Evolutionary conservation across 192 early-diverging fungal species (phyloP), one percentile per base, ranked within the genome.

Genomic region (Linnemannia hyalina): DNA sequence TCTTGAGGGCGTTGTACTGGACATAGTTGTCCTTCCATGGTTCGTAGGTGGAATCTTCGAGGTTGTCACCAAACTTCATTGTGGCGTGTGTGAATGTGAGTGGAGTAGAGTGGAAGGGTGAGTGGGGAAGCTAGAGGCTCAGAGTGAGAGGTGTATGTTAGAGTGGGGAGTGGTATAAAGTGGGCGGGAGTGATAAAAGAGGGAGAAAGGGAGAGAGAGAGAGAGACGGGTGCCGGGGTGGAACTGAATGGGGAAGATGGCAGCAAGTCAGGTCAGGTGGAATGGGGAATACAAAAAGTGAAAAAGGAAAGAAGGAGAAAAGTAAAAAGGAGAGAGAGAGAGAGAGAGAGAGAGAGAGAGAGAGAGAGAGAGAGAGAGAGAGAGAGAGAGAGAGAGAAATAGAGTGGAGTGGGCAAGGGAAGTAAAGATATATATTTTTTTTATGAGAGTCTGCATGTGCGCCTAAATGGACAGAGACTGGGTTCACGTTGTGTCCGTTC

Each of bases 61-160:
- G 90, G 87, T 96, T 95, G 69, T 92, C 91, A 52, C 97, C 97
- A 92, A 97, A 98, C 91, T 98, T 98, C 97, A 98, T 98, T 44
- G 55, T 60, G 63, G 52, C 3, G 22, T 41, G 42, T 38, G 35
- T 36, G 42, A 35, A 29, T 23, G 46, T 41, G 69, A 68, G 10
- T 36, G 20, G 52, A 42, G 49, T 23, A 60, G 46, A 11, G 52
- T 15, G 68, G 15, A 23, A 18, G 42, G 52, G 29, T 20, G 55
- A 26, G 32, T 36, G 57, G 3, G 38, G 38, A 60, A 38, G 55
- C 35, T 36, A 38, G n/a, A 40, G 38, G n/a, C 29, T 44, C 44
- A 49, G 73, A 74, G 29, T 11, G 65, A 32, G 20, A 36, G 41
- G 76, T 22, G 23, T n/a, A 38, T 63, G 2, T 23, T 15, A 32